These are phyloP conservation scores for Aspergillus floridensis DNA, from an alignment of 2,329 filamentous ascomycete species.

Conservation along the genomic window DNA sequence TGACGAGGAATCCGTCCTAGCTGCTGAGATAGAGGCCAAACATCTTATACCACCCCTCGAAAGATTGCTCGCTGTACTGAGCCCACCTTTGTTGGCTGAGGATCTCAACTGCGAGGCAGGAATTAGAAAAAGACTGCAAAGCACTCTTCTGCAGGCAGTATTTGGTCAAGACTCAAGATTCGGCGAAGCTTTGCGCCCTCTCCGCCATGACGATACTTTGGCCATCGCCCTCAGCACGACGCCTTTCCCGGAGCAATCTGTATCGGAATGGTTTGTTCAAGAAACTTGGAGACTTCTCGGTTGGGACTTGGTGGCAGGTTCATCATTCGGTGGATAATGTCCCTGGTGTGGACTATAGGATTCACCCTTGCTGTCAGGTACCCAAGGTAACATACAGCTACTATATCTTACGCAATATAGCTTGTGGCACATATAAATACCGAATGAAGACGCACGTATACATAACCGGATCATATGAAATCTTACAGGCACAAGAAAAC, in stretches of 20 bases:
- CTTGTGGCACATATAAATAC: neutral
- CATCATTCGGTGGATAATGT: neutral
- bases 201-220: neutral
- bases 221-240: neutral
- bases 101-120: slow-evolving; percentile 4
- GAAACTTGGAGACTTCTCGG: slow-evolving; percentile 59
- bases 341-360: neutral
- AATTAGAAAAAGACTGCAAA: slow-evolving; percentile 36
- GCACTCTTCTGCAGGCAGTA: slow-evolving; percentile 41
- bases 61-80: slow-evolving; percentile 26
- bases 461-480: neutral
- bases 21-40: slow-evolving; percentile 34
- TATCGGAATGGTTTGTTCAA: slow-evolving; percentile 54
- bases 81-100: slow-evolving; percentile 1
- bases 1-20: slow-evolving; percentile 22
- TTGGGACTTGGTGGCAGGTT: slow-evolving; percentile 47
- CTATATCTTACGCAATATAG: slow-evolving; percentile 1
- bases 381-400: neutral
- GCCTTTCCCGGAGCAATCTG: slow-evolving; percentile 31
- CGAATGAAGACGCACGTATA: neutral
- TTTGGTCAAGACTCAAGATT: slow-evolving; percentile 36
- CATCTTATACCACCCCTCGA: slow-evolving; percentile 38
- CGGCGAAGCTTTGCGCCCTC: slow-evolving; percentile 10
- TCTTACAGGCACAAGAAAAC: neutral
- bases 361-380: too few species aligned